A percentile compares a stretch with the other conserved stretches of the same genome.
These are phyloP conservation scores for Colletotrichum viniferum DNA, from an alignment of 2,329 filamentous ascomycete species.

Conservation along the genomic window DNA sequence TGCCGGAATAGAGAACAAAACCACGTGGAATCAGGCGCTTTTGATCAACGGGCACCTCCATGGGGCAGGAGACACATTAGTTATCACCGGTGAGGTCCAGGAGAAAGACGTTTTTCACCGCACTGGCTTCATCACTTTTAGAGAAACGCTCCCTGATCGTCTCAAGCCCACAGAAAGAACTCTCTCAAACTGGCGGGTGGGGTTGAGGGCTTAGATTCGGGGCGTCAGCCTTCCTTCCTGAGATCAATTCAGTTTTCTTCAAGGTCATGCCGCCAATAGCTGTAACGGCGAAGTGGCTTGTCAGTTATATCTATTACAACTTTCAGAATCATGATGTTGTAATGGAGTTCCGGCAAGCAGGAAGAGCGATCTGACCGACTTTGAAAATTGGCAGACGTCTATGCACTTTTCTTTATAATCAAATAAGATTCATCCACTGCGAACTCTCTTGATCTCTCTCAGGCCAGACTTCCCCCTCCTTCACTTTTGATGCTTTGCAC, in stretches of 20 bases:
- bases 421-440: too few species aligned
- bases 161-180: neutral
- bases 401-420: too few species aligned
- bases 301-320: rapidly evolving
- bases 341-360: rapidly evolving
- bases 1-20: neutral
- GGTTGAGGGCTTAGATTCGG: rapidly evolving
- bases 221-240: neutral
- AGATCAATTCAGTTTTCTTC: rapidly evolving
- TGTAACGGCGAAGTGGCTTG: neutral
- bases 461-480: rapidly evolving
- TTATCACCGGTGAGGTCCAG: neutral
- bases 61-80: neutral
- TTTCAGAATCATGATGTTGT: neutral
- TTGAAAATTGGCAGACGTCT: neutral
- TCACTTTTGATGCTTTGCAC: rapidly evolving
- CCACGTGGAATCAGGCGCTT: neutral
- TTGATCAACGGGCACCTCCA: rapidly evolving
- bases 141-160: neutral
- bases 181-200: neutral
- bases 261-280: rapidly evolving
- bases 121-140: neutral
- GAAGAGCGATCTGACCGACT: rapidly evolving
- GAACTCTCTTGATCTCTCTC: too few species aligned
- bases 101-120: neutral